These are phyloP conservation scores for Pterulicium gracile DNA, from an alignment of 1,284 basidiomycete species.

Conservation along the genomic window DNA sequence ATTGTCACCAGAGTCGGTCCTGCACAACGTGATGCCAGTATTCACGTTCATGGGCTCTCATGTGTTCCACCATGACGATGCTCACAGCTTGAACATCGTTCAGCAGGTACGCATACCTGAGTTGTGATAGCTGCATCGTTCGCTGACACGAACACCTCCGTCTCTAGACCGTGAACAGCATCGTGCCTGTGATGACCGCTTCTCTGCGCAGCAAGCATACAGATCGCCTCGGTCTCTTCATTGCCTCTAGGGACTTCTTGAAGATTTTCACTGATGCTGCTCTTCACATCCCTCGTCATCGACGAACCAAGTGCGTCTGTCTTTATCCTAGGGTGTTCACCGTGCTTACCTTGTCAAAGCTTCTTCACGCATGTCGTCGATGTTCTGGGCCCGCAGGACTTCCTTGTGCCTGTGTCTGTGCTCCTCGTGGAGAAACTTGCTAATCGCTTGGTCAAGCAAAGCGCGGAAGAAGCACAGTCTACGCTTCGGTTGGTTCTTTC, in stretches of 20 bases:
- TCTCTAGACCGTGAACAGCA: constrained; percentile 76
- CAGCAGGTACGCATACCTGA: constrained; percentile 53
- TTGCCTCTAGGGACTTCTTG: constrained; percentile 63
- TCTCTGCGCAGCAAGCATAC: constrained; percentile 53
- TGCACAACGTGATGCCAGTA: constrained; percentile 96
- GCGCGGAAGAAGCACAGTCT: constrained; percentile 42
- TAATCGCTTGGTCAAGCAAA: constrained; percentile 62
- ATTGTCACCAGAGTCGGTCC: constrained; percentile 81
- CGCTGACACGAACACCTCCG: constrained; percentile 4
- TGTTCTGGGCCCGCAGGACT: constrained; percentile 73
- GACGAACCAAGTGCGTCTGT: constrained; percentile 59
- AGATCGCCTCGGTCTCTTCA: constrained; percentile 48
- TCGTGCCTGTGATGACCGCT: constrained; percentile 86
- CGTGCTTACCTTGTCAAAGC: constrained; percentile 25
- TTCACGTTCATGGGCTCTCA: constrained; percentile 99
- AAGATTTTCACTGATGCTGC: constrained; percentile 86
- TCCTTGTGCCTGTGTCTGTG: constrained; percentile 79
- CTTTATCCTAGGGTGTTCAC: constrained; percentile 5
- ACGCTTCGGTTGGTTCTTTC: constrained; percentile 60
- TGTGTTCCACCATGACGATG: constrained; percentile 92
- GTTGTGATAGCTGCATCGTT: not conserved
- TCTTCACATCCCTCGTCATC: constrained; percentile 80
- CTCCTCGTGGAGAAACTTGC: constrained; percentile 76
- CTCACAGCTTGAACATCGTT: constrained; percentile 90
- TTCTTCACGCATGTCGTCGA: constrained; percentile 91